These are phyloP conservation scores for Talaromyces wortmannii DNA, from an alignment of 495 filamentous ascomycete species.

Conservation along the genomic window DNA sequence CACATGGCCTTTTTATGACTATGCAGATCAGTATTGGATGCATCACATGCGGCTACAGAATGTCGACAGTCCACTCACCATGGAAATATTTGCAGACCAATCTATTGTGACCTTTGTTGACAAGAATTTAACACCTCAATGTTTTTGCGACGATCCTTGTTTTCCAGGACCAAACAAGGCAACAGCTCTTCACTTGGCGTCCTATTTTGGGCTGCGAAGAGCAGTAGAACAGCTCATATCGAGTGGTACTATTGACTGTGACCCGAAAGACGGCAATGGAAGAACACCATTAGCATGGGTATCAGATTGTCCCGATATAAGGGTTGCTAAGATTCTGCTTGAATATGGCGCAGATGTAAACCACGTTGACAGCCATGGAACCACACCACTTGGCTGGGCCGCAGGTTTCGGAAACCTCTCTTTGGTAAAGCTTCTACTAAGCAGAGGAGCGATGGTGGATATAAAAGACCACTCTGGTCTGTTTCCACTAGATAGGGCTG, in stretches of 20 bases:
- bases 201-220: conserved; percentile 9
- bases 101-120: not conserved
- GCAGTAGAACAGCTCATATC: not conserved
- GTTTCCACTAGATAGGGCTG: too few species aligned
- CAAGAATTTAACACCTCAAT: not conserved
- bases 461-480: not conserved
- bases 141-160: conserved; percentile 1
- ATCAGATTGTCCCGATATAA: conserved; percentile 6
- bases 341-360: conserved; percentile 16
- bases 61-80: not conserved
- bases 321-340: conserved; percentile 14
- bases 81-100: conserved; percentile 12
- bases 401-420: conserved; percentile 12
- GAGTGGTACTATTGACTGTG: not conserved
- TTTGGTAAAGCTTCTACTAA: conserved; percentile 13
- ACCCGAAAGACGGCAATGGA: conserved; percentile 4
- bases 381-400: conserved; percentile 14
- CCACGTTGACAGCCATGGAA: conserved; percentile 6
- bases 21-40: conserved; percentile 24
- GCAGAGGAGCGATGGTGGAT: not conserved
- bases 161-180: not conserved
- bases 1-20: conserved; percentile 15
- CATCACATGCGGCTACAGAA: conserved; percentile 11
- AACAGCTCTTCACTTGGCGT: conserved; percentile 9
- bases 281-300: conserved; percentile 17